Percentiles rank a stretch among this genome's conserved stretches.
Evolutionary conservation across 768 basidiomycete genomes (phyloP).

Genomic region (Tulasnella sp.): DNA sequence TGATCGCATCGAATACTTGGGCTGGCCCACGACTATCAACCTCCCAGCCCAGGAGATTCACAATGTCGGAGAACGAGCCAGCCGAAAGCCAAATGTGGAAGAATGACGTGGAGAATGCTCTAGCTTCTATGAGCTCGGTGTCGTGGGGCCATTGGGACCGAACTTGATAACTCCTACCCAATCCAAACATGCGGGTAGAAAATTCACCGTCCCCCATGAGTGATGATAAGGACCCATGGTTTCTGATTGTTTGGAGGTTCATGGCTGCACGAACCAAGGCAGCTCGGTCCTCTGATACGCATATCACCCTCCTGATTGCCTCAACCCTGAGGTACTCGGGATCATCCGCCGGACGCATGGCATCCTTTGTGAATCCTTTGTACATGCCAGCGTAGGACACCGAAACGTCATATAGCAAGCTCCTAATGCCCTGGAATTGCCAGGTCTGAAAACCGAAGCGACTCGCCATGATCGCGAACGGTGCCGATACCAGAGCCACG

Average conservation of each 20-base stretch:
- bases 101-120: background rate
- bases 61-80: background rate
- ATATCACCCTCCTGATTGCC: background rate
- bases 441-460: too few relatives aligned
- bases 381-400: too few relatives aligned
- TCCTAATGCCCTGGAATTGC: background rate
- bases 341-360: background rate
- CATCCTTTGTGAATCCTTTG: background rate
- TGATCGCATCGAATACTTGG: background rate
- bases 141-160: background rate
- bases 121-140: background rate
- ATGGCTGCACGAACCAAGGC: background rate
- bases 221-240: background rate
- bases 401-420: background rate
- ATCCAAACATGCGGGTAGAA: background rate
- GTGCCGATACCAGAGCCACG: background rate
- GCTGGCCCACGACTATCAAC: background rate
- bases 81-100: background rate
- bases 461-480: too few relatives aligned
- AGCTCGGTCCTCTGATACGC: background rate
- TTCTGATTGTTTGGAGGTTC: background rate
- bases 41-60: rapidly evolving
- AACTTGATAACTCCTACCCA: background rate
- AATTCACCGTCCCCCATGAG: background rate
- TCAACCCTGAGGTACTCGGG: background rate